Evolutionary conservation across 495 filamentous ascomycete species (phyloP).

Genomic region (Jackrogersella minutella): DNA sequence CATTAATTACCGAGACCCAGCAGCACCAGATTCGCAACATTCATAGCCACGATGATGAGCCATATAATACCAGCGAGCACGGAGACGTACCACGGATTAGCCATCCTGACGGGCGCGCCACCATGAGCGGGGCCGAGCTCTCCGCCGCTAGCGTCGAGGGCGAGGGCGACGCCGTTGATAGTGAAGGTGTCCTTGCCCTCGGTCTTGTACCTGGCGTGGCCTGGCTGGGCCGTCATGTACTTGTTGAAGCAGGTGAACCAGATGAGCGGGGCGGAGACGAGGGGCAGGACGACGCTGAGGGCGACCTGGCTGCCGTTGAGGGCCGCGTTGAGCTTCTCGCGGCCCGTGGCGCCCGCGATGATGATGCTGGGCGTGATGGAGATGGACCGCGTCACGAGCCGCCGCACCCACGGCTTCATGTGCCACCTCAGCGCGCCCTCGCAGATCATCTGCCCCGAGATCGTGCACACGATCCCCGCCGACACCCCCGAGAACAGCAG

Average conservation of each 20-base stretch:
- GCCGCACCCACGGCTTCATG: constrained; percentile 73
- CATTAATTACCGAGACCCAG: constrained; percentile 63
- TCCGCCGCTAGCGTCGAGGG: constrained; percentile 9
- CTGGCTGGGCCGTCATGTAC: constrained; percentile 76
- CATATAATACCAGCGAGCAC: constrained; percentile 67
- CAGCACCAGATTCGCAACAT: constrained; percentile 74
- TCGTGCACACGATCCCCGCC: constrained; percentile 84
- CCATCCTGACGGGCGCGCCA: constrained; percentile 59
- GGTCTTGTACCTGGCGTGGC: constrained; percentile 45
- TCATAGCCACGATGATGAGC: constrained; percentile 75
- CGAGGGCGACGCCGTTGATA: constrained; percentile 22
- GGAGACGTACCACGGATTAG: constrained; percentile 67
- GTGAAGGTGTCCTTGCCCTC: constrained; percentile 35
- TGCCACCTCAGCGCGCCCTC: constrained; percentile 80
- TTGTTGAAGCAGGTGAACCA: constrained; percentile 84
- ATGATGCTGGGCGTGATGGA: constrained; percentile 84
- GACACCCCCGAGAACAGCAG: constrained; percentile 78
- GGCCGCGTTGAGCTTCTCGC: constrained; percentile 73
- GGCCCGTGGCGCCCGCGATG: constrained; percentile 79
- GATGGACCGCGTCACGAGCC: constrained; percentile 75
- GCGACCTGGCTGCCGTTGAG: constrained; percentile 82
- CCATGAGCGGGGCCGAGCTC: constrained; percentile 29
- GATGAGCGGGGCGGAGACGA: constrained; percentile 82
- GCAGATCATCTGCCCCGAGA: constrained; percentile 83
- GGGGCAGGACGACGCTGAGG: constrained; percentile 80